Base-by-base conservation (phyloP, 345 rosid species). In the Limnanthes douglasii region DNA sequence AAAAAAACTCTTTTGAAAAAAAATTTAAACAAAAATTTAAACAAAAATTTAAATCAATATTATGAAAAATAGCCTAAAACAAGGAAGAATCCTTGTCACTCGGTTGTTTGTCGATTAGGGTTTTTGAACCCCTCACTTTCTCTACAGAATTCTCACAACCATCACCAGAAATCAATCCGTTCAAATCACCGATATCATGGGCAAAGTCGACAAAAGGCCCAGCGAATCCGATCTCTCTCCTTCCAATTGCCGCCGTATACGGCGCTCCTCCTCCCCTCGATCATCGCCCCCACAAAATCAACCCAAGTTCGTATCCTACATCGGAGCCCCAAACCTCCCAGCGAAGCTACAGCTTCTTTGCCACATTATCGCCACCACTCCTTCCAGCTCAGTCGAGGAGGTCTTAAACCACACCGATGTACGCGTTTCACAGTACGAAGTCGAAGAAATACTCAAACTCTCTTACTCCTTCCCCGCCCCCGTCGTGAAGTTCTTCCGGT, bases 401-500 rank as follows among this genome's bases (percentile, higher is more conserved):
- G 49, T 53, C 34, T 58, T 75, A 6, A 61, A 53, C 31, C 59
- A 26, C 30, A 11, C 77, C 44, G 64, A 51, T 15, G 18, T 71
- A 41, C 48, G 65, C 44, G 57, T 75, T 6, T 33, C 62, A 18
- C 68, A 46, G 20, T 18, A 37, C 15, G 78, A 64, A 11, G 80
- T 66, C 11, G 80, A 71, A 37, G 52, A 60, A 8, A 69, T 71
- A 31, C 76, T 75, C 40, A 71, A 60, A 46, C 61, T 57, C 26
- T 71, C 80, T 11, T 71, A 68, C 45, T 50, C 65, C 5, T 55
- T 39, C 52, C 86, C 86, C 6, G 64, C 47, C 22, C n/a, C 64
- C 9, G 69, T 74, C 8, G 69, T 68, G 41, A 72, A 65, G 65
- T 75, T 71, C 61, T 75, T 71, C 48, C 60, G 86, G 9, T 75